phyloP scores from a whole-genome alignment of 208 protist species.

The Acanthamoeba royreba region DNA sequence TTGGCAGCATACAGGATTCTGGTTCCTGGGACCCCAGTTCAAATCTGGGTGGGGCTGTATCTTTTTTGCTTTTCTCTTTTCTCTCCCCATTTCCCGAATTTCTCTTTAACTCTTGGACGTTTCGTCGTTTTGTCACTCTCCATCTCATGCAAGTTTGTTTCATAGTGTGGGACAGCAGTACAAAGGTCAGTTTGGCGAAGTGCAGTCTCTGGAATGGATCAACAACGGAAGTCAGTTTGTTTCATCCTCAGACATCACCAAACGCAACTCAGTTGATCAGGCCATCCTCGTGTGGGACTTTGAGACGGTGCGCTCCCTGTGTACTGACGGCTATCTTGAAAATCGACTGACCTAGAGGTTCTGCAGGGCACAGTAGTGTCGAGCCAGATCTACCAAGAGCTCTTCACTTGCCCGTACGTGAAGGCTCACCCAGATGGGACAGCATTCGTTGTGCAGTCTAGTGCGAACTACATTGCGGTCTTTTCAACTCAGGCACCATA shows the following conservation, averaged over 20 bases:
- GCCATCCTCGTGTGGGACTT: constrained; percentile 37
- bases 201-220: background rate
- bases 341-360: background rate
- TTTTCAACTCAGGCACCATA: background rate
- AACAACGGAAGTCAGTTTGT: background rate
- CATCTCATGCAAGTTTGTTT: background rate
- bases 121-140: background rate
- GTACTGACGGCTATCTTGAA: background rate
- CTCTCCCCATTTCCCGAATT: background rate
- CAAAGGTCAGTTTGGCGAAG: background rate
- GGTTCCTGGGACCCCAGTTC: background rate
- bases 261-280: constrained; percentile 27
- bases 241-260: background rate
- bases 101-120: background rate
- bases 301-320: background rate
- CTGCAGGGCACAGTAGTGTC: background rate
- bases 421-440: background rate
- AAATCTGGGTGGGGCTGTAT: background rate
- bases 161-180: background rate
- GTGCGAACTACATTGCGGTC: constrained; percentile 4
- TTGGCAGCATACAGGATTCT: background rate
- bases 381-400: constrained; percentile 24
- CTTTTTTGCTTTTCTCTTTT: background rate
- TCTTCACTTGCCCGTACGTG: background rate
- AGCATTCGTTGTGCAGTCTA: constrained; percentile 2